These are phyloP conservation scores for Mucor irregularis DNA, from an alignment of 371 early-diverging fungal genomes.

Conservation along the genomic window DNA sequence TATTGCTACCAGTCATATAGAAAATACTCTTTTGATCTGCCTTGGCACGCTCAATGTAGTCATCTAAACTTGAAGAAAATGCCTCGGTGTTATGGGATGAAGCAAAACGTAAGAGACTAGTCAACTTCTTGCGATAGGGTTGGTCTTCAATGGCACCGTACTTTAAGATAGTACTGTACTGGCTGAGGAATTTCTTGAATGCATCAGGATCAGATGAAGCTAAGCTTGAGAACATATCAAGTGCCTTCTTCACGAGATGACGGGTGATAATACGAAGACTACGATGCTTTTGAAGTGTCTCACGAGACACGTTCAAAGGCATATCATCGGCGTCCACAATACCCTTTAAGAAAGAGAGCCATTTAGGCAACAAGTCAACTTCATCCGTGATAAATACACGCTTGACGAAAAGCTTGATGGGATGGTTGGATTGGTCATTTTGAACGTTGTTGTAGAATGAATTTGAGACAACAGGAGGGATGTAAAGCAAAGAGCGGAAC, in stretches of 20 bases:
- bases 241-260: constrained; percentile 81
- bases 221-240: constrained; percentile 81
- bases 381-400: constrained; percentile 97
- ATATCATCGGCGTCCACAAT: constrained; percentile 93
- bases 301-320: constrained; percentile 95
- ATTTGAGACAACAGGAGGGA: constrained; percentile 74
- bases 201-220: constrained; percentile 73
- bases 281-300: constrained; percentile 88
- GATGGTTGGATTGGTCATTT: constrained; percentile 68
- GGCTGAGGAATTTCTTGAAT: constrained; percentile 72
- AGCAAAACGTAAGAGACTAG: constrained; percentile 79
- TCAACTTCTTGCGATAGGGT: constrained; percentile 70
- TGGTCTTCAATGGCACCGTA: constrained; percentile 84
- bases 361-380: constrained; percentile 74
- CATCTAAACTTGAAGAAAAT: constrained; percentile 71
- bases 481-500: constrained; percentile 83
- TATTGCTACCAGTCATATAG: constrained; percentile 75
- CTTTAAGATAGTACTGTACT: constrained; percentile 77
- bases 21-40: constrained; percentile 88
- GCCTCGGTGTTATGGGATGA: constrained; percentile 61
- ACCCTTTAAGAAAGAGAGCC: constrained; percentile 75
- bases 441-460: constrained; percentile 65
- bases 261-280: constrained; percentile 81
- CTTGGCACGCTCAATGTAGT: constrained; percentile 88
- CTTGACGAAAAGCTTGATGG: constrained; percentile 90